Percentiles rank a stretch among this genome's conserved stretches.
phyloP scores from a whole-genome alignment of 169 alveolate genomes.

The Eimeria sp. region DNA sequence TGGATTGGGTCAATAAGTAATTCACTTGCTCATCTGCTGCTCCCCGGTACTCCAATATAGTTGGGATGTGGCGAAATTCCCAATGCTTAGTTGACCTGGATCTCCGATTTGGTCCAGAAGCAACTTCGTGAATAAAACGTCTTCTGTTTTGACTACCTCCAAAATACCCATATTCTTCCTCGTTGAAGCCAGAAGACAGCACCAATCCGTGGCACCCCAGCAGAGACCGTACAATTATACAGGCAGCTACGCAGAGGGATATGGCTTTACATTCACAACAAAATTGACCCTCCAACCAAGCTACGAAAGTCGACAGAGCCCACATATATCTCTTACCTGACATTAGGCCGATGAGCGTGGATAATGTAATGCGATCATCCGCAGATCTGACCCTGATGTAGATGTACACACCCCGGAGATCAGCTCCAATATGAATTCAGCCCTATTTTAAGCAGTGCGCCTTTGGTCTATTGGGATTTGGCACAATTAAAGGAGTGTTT shows the following conservation, averaged over 20 bases:
- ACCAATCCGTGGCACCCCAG: background rate
- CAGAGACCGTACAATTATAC: background rate
- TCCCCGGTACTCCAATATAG: background rate
- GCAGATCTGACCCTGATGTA: conserved; percentile 52
- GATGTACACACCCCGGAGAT: background rate
- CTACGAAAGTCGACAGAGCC: background rate
- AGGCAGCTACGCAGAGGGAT: background rate
- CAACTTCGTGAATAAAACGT: background rate
- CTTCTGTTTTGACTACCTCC: background rate
- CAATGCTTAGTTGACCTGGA: background rate
- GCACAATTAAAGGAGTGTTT: background rate
- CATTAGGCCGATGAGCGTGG: conserved; percentile 76
- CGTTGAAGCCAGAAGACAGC: background rate
- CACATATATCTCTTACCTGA: conserved; percentile 12
- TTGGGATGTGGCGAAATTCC: background rate
- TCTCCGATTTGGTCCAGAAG: background rate
- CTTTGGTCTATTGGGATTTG: background rate
- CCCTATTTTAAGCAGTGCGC: background rate
- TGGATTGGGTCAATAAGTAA: background rate
- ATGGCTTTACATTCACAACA: background rate
- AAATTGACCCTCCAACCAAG: background rate
- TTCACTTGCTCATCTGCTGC: background rate
- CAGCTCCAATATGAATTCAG: background rate
- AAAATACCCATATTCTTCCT: background rate
- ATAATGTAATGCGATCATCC: conserved; percentile 62